These are phyloP conservation scores for Malus orientalis DNA, from an alignment of 306 rosid species.

Conservation along the genomic window DNA sequence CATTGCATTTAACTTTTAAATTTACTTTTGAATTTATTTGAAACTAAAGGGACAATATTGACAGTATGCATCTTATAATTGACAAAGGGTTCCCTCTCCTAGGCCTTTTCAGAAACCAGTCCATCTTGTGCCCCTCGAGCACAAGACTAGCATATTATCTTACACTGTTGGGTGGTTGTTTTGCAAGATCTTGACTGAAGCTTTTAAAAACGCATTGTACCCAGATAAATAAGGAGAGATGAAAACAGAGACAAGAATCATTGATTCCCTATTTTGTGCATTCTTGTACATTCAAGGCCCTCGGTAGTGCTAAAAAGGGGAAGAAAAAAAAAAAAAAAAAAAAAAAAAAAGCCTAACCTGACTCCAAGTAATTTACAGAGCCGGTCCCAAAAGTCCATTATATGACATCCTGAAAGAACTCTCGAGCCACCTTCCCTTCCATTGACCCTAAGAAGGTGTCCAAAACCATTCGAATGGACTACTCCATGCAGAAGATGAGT, in stretches of 20 bases:
- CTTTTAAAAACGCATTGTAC: too few species aligned
- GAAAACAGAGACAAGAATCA: too few species aligned
- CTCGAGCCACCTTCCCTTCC: constrained; percentile 96
- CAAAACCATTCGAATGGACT: constrained; percentile 90
- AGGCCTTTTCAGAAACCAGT: too few species aligned
- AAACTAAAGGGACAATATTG: background rate
- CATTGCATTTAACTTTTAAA: background rate
- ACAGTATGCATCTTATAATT: background rate
- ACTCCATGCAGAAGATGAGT: constrained; percentile 90
- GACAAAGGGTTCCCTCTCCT: background rate
- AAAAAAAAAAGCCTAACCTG: constrained; percentile 44
- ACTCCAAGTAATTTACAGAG: constrained; percentile 79
- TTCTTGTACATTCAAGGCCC: too few species aligned
- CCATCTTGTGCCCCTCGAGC: too few species aligned
- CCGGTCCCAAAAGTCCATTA: constrained; percentile 96
- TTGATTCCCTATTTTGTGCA: too few species aligned
- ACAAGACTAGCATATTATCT: too few species aligned
- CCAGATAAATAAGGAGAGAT: too few species aligned
- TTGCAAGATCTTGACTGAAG: too few species aligned
- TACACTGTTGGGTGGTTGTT: too few species aligned
- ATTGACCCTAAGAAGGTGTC: constrained; percentile 93
- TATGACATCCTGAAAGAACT: constrained; percentile 74
- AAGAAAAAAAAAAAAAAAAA: constrained; percentile 3
- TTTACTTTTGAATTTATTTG: background rate
- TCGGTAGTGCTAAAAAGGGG: too few species aligned